phyloP scores from a whole-genome alignment of 2,329 filamentous ascomycete species.

The Xylaria sp. region DNA sequence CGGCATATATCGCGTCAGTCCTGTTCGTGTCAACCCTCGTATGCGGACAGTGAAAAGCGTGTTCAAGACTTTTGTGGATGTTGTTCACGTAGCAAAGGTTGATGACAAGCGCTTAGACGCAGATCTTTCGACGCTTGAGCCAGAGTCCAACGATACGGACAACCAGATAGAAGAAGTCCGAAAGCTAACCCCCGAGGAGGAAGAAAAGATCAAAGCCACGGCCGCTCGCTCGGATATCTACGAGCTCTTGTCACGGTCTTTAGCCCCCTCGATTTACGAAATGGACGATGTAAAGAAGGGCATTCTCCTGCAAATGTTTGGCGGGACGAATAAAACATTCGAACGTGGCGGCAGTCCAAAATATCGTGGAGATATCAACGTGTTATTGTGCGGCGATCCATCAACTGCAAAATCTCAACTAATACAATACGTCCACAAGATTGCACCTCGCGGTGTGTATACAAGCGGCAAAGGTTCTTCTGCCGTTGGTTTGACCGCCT shows the following conservation, averaged over 20 bases:
- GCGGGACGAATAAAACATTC: slow-evolving; percentile 97
- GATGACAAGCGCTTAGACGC: slow-evolving; percentile 95
- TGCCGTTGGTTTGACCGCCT: slow-evolving; percentile 82
- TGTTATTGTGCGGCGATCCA: slow-evolving; percentile 95
- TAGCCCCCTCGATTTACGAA: slow-evolving; percentile 96
- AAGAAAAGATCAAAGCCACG: slow-evolving; percentile 85
- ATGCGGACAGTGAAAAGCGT: slow-evolving; percentile 93
- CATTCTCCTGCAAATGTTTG: slow-evolving; percentile 94
- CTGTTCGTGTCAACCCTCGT: slow-evolving; percentile 91
- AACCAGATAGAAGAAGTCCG: slow-evolving; percentile 84
- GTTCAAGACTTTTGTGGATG: slow-evolving; percentile 98
- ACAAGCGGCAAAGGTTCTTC: slow-evolving; percentile 85
- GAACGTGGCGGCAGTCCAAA: slow-evolving; percentile 94
- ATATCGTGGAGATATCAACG: slow-evolving; percentile 97
- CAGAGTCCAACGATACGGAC: slow-evolving; percentile 77
- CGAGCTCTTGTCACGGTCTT: slow-evolving; percentile 86
- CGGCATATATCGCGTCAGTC: slow-evolving; percentile 94
- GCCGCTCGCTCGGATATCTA: slow-evolving; percentile 88
- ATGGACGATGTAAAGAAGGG: slow-evolving; percentile 99
- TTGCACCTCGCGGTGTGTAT: slow-evolving; percentile 87
- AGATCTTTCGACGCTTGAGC: slow-evolving; percentile 86
- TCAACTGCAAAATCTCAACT: slow-evolving; percentile 97
- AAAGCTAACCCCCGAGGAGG: slow-evolving; percentile 85
- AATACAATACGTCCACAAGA: slow-evolving; percentile 94
- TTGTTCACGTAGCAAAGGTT: slow-evolving; percentile 94